Evolutionary conservation across 371 early-diverging fungal genomes (phyloP).

Genomic region (Rozella allomycis): DNA sequence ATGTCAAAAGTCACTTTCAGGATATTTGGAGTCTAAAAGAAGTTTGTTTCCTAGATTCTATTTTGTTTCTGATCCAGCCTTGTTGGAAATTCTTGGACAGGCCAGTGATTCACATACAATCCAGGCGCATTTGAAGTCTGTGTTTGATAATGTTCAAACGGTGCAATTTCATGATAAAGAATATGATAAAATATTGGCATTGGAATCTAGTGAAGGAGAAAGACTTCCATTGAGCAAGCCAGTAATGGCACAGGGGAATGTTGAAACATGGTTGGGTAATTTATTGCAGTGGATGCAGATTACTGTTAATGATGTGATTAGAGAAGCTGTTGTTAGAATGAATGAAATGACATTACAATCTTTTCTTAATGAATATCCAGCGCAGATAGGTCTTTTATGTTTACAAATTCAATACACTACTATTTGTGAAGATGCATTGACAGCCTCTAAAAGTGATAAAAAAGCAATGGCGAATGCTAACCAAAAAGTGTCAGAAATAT

Average conservation of each 20-base stretch:
- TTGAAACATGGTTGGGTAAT: slow-evolving; percentile 35
- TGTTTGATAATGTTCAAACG: slow-evolving; percentile 29
- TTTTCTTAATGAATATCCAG: slow-evolving; percentile 38
- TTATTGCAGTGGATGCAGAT: slow-evolving; percentile 28
- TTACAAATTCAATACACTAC: slow-evolving; percentile 33
- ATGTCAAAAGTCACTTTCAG: slow-evolving; percentile 35
- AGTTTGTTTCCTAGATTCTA: slow-evolving; percentile 40
- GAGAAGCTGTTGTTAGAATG: slow-evolving; percentile 24
- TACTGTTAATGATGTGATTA: slow-evolving; percentile 30
- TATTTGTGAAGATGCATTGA: slow-evolving; percentile 31
- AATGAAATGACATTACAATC: slow-evolving; percentile 31
- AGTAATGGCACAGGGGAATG: slow-evolving; percentile 33
- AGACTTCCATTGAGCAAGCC: slow-evolving; percentile 21
- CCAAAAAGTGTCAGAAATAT: slow-evolving; percentile 25
- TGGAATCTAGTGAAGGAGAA: slow-evolving; percentile 34
- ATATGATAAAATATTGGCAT: slow-evolving; percentile 33
- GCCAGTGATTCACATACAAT: slow-evolving; percentile 40
- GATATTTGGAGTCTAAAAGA: slow-evolving; percentile 36
- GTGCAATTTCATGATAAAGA: slow-evolving; percentile 40
- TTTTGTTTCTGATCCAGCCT: slow-evolving; percentile 37
- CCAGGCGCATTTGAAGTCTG: slow-evolving; percentile 32
- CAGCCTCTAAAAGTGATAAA: slow-evolving; percentile 28
- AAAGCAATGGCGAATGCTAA: slow-evolving; percentile 30
- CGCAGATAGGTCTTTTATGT: slow-evolving; percentile 34
- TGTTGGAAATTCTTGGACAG: slow-evolving; percentile 37